A percentile compares a stretch with the other conserved stretches of the same genome.
Conservation (phyloP, 306 rosid species). For the Dryas alaskensis region DNA sequence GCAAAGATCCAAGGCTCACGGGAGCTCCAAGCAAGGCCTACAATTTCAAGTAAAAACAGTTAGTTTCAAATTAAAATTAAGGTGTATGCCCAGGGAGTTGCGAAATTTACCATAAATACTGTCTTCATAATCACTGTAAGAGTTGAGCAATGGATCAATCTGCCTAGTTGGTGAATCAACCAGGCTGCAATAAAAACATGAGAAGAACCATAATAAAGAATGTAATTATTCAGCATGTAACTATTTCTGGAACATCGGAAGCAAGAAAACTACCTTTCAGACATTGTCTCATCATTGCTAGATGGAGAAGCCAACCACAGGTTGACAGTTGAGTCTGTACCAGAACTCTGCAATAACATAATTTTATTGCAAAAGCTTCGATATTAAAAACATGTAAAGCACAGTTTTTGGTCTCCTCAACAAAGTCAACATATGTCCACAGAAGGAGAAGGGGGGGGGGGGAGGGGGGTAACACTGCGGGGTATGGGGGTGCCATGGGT, state of each 20-base stretch:
- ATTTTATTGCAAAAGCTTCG: conserved; percentile 22
- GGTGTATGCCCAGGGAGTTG: neutral
- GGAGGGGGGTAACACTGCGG: neutral
- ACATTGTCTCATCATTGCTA: conserved; percentile 40
- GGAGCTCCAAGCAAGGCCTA: conserved; percentile 94
- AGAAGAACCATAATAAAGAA: conserved; percentile 15
- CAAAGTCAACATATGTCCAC: neutral
- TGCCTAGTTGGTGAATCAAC: conserved; percentile 48
- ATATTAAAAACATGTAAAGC: neutral
- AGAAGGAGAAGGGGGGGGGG: neutral
- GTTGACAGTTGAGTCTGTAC: conserved; percentile 87
- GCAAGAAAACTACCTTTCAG: conserved; percentile 59
- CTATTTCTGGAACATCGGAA: conserved; percentile 1
- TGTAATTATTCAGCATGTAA: neutral
- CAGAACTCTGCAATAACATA: conserved; percentile 72
- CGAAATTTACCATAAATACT: conserved; percentile 72
- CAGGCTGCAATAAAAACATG: conserved; percentile 44
- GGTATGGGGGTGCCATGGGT: neutral
- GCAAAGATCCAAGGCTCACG: conserved; percentile 98
- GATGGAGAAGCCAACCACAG: conserved; percentile 71
- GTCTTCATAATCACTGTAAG: conserved; percentile 94
- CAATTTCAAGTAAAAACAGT: conserved; percentile 25
- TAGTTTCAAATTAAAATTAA: conserved; percentile 14
- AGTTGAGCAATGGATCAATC: conserved; percentile 67
- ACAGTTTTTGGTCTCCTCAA: conserved; percentile 1